Evolutionary conservation across 1,284 basidiomycete genomes (phyloP).

Genomic region (Flammula alnicola): DNA sequence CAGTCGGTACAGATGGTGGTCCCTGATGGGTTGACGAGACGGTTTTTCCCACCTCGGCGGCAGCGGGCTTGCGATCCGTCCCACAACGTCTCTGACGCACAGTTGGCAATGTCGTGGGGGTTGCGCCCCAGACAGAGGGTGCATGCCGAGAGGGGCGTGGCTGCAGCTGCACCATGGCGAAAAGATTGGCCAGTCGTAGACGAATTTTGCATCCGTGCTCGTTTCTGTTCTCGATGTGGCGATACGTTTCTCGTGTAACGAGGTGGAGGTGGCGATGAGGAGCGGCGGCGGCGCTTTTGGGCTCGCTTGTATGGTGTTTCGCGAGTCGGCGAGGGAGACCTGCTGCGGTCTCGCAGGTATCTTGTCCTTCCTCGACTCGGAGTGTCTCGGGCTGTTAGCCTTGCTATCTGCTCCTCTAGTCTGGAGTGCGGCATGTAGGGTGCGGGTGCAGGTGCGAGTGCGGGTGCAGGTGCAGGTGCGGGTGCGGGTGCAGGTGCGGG

Average conservation of each 20-base stretch:
- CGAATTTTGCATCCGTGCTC: no score
- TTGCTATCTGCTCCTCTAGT: neutral
- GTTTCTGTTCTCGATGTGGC: no score
- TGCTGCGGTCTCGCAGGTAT: neutral
- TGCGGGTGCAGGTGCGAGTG: no score
- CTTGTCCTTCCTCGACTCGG: neutral
- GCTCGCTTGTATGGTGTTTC: neutral
- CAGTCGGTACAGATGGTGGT: constrained; percentile 15
- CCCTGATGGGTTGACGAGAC: constrained; percentile 7
- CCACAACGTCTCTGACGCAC: constrained; percentile 15
- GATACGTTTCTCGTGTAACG: no score
- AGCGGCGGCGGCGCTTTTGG: neutral
- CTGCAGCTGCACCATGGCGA: constrained; percentile 9
- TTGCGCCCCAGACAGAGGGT: constrained; percentile 26
- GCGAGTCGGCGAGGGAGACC: neutral
- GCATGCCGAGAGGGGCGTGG: constrained; percentile 18
- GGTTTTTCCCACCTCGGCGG: constrained; percentile 5
- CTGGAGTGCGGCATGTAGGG: no score
- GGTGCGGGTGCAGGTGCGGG: no score
- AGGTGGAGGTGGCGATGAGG: neutral
- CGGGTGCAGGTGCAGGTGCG: no score
- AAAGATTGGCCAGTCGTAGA: constrained; percentile 3
- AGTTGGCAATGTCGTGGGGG: constrained; percentile 20
- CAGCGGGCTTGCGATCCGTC: constrained; percentile 17
- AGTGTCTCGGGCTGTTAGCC: neutral